Base-by-base conservation (phyloP, 371 early-diverging fungal species). In the Dinochytrium kinnereticum region DNA sequence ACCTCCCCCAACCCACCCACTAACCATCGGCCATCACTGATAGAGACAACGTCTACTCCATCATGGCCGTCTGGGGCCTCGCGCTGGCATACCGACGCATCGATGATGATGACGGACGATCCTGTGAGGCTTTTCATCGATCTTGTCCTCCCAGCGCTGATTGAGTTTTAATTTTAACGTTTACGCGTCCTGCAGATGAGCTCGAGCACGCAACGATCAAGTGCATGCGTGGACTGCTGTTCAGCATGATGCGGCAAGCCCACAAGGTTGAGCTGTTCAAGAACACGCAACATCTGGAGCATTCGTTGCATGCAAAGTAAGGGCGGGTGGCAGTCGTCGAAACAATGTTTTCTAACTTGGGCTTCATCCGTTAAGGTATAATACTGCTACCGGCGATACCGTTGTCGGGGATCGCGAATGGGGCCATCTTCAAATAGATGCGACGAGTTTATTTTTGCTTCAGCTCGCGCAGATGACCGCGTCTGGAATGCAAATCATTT, bases 31-130 rank as follows among this genome's bases (percentile, higher is more conserved):
- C 19, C 28, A 31, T 1, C 33, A 34, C 53, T 61, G 7, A 59
- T 68, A 92, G 95, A 57, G 96, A 96, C 82, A 96, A 96, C 74
- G 96, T 96, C 7, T 94, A 96, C 77, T 95, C 96, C n/a, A 95
- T 96, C 70, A 84, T 92, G 74, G 91, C 91, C 64, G 94, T 93
- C 19, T 95, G 89, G 85, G 95, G 94, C 50, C 84, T 95, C 28
- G 93, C 94, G 0, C 83, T 95, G 0, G 95, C 95, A 0, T 96
- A 95, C 76, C 86, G 93, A 71, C 83, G 94, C 39, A 78, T 94
- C 31, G 95, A 94, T 76, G 94, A 94, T 75, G 92, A 90, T 68
- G 87, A 86, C 53, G 95, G 95, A 31, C 84, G 93, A 66, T 91
- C 91, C 36, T 94, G 93, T 94, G 88, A 86, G 89, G 83, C 26